Evolutionary conservation across 306 rosid species (phyloP), one percentile per base, ranked within the genome.

Genomic region (Cicer yamashitae): DNA sequence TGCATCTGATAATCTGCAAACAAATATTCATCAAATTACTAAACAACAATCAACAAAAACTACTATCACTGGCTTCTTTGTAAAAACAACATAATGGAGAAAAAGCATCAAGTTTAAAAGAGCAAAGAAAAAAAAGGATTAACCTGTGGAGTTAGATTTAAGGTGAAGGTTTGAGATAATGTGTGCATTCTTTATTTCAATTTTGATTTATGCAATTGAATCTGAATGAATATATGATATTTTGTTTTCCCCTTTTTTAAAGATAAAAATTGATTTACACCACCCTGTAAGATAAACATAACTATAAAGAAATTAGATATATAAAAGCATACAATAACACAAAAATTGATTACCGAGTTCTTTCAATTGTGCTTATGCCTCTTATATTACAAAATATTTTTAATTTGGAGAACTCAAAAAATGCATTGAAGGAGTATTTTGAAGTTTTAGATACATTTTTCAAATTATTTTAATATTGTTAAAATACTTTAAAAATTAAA

Each of bases 71-170:
- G 6, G 37, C 0, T 30, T 30, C 37, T 30, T 30, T 30, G 37
- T 30, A 30, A 30, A 5, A 58, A 18, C n/a, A 51, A 13, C n/a
- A 11, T 10, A 22, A 78, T 45, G 57, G 40, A 18, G 52, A 76
- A 67, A 48, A 30, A 18, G 8, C 5, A 78, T 15, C 5, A 17
- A 18, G 30, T 22, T 4, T 6, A 2, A n/a, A 73, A 71, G 8
- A 14, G 10, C 6, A 80, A 58, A 46, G 18, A 22, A 37, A 20
- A 39, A 54, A 67, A 40, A 37, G 63, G 54, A 30, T 4, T 37
- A 72, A 90, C 97, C 92, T 82, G 81, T 17, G 88, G 87, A 61
- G 82, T 80, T 70, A 74, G 68, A 40, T 59, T 61, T 40, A 79
- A 57, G 72, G 82, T 64, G 79, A 69, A 69, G 79, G 76, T 61